Evolutionary conservation across 306 rosid species (phyloP), one percentile per base, ranked within the genome.

Genomic region (Phaseolus lunatus): DNA sequence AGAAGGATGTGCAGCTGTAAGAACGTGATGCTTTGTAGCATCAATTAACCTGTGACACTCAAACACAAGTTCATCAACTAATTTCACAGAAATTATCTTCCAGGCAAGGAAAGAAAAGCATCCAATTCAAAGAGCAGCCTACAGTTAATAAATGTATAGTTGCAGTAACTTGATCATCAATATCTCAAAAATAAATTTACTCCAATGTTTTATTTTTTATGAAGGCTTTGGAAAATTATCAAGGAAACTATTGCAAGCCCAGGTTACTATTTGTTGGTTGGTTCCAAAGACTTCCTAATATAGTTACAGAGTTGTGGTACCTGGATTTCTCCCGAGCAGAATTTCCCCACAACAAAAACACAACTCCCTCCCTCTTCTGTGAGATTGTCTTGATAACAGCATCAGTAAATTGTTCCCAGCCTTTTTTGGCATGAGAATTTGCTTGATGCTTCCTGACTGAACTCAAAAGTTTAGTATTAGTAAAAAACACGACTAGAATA

Each of bases 401-500:
- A 85, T 94, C 96, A 4, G 98, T 94, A 73, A 92, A 90, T 59
- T 92, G 93, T 70, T 94, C 98, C 98, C 98, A 92, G 66, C 98
- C 98, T 76, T 90, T 94, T 80, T 92, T 92, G 23, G 98, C 90
- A 83, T 92, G 98, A 65, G 97, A 94, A 77, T 94, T 94, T 16
- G 96, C 96, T 83, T 90, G 92, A 72, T 92, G 96, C 49, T 86
- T 85, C 89, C 97, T 86, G 75, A 90, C 98, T 94, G 90, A 70
- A 84, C 62, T 64, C 27, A 72, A 70, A 76, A 65, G 29, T 50
- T 49, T 33, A 81, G 69, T 59, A 70, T 35, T 15, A 69, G 47
- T 69, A 43, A 6, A 52, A 41, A 72, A 50, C 37, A 63, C 23
- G 22, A 65, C 66, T n/a, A 19, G 20, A 43, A 44, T 37, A 49